Percentiles rank a stretch among this genome's conserved stretches.
These are phyloP conservation scores for Phytopythium sindhum DNA, from an alignment of 352 stramenopile genomes.

Conservation along the genomic window DNA sequence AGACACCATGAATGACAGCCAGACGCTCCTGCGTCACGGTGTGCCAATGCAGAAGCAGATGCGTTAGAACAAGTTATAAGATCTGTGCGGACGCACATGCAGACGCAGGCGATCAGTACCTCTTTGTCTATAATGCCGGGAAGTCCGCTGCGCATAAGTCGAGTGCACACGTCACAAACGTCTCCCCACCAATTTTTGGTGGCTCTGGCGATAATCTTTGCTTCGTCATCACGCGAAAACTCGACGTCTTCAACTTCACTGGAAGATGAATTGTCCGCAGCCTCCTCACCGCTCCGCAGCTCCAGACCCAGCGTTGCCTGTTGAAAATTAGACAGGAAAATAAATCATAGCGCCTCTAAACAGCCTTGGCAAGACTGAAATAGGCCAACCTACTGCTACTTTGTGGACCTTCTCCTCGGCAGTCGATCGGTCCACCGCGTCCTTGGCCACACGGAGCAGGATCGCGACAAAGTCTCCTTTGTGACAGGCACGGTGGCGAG, in stretches of 20 bases:
- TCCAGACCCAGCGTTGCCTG: constrained; percentile 19
- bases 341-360: background rate
- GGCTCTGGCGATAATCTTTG: constrained; percentile 29
- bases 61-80: background rate
- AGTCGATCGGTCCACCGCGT: constrained; percentile 32
- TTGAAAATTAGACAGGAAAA: background rate
- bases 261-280: background rate
- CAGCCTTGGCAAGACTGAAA: background rate
- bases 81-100: background rate
- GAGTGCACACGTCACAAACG: constrained; percentile 36
- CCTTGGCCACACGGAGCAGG: constrained; percentile 54
- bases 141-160: constrained; percentile 26
- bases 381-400: constrained; percentile 24
- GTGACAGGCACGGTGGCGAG: constrained; percentile 19
- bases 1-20: constrained; percentile 38
- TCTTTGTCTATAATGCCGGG: constrained; percentile 4
- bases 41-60: background rate
- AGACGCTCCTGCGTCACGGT: constrained; percentile 29
- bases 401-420: constrained; percentile 49
- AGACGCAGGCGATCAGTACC: background rate
- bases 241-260: constrained; percentile 4
- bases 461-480: constrained; percentile 53
- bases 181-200: constrained; percentile 76
- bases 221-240: constrained; percentile 17
- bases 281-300: constrained; percentile 5